These are phyloP conservation scores for Silene latifolia DNA, from an alignment of 148 eudicot genomes.

Conservation along the genomic window DNA sequence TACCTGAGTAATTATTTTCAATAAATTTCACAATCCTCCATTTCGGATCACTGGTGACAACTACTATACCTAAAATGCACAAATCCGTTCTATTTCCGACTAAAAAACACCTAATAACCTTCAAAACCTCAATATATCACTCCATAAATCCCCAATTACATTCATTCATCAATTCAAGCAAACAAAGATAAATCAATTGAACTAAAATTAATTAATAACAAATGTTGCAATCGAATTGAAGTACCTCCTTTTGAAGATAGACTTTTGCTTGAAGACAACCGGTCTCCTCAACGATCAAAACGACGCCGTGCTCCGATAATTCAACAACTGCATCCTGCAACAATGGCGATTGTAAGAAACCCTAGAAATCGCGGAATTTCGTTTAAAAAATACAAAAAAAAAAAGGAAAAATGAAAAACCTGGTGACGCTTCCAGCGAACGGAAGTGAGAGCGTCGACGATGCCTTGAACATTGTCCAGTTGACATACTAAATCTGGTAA, in stretches of 20 bases:
- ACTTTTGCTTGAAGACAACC: conserved; percentile 97
- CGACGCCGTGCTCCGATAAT: conserved; percentile 85
- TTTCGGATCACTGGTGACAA: too few relatives aligned
- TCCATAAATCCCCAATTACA: neutral
- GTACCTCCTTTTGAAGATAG: conserved; percentile 88
- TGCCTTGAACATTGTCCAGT: conserved; percentile 88
- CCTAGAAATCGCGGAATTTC: conserved; percentile 1
- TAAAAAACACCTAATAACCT: neutral
- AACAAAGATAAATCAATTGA: neutral
- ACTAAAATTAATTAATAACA: neutral
- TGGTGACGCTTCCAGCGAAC: conserved; percentile 97
- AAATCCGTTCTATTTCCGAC: neutral
- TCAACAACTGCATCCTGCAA: conserved; percentile 81
- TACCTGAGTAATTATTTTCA: too few relatives aligned
- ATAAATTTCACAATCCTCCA: too few relatives aligned
- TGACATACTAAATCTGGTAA: conserved; percentile 61
- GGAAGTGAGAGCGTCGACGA: conserved; percentile 88
- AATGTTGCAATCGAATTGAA: neutral
- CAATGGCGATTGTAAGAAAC: neutral
- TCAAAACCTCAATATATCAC: neutral
- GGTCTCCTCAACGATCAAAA: conserved; percentile 83
- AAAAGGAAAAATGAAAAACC: conserved; percentile 27
- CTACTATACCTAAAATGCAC: neutral
- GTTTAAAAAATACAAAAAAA: neutral
- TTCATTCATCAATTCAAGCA: neutral